Evolutionary conservation across 176 grass and related monocot species (phyloP).

Genomic region (Carex littledalei): DNA sequence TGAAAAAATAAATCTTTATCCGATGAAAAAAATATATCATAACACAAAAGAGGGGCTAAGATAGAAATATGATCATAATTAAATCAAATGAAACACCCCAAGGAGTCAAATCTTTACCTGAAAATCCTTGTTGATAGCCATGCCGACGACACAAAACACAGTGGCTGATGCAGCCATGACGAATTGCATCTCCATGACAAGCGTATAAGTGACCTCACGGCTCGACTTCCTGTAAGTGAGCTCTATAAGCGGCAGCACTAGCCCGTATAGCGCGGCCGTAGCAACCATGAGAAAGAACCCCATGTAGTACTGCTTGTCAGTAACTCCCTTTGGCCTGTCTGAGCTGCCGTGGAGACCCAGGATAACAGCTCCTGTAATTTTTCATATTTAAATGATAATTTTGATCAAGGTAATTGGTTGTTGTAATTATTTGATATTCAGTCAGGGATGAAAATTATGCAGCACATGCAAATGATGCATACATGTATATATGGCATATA

Average conservation of each 20-base stretch:
- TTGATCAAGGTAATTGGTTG: not conserved
- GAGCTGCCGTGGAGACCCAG: not conserved
- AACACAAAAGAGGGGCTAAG: not conserved
- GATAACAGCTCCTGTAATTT: conserved; percentile 19
- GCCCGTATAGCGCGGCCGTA: conserved; percentile 31
- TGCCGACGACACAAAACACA: conserved; percentile 14
- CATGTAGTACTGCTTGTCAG: conserved; percentile 14
- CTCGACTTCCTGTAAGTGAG: conserved; percentile 34
- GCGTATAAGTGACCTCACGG: conserved; percentile 23
- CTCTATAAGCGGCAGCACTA: conserved; percentile 34
- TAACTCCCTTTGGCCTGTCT: not conserved
- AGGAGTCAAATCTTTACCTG: not conserved
- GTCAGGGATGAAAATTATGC: not conserved
- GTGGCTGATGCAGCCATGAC: conserved; percentile 45
- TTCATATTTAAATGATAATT: not conserved
- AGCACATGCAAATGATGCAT: not conserved
- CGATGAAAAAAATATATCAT: not conserved
- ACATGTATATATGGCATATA: not conserved
- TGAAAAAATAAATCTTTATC: too few species aligned
- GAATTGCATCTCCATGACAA: conserved; percentile 42
- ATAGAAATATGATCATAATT: not conserved
- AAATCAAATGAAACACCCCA: not conserved
- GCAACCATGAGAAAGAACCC: conserved; percentile 36
- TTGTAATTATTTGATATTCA: not conserved
- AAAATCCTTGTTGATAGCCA: conserved; percentile 22